A percentile compares a stretch with the other conserved stretches of the same genome.
These are phyloP conservation scores for Litchi chinensis DNA, from an alignment of 345 rosid genomes.

Conservation along the genomic window DNA sequence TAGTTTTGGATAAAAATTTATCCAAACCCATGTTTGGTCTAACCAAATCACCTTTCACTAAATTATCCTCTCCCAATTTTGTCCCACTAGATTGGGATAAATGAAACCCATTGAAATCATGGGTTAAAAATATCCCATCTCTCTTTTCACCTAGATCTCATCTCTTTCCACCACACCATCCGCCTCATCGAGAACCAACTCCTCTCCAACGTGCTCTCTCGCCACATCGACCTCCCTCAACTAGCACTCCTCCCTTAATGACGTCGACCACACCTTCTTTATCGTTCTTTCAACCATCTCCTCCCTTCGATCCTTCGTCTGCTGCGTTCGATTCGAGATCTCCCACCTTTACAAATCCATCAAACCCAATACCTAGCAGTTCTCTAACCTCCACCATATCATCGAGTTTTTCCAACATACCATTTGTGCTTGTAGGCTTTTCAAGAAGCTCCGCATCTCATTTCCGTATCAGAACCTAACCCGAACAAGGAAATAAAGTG, in stretches of 20 bases:
- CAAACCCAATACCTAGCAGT: constrained; percentile 65
- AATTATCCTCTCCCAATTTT: no score
- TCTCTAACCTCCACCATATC: constrained; percentile 71
- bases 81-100: no score
- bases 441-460: constrained; percentile 78
- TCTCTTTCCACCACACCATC: constrained; percentile 75
- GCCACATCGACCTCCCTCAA: constrained; percentile 79
- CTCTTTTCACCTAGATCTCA: no score
- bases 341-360: constrained; percentile 71
- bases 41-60: no score
- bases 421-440: constrained; percentile 69
- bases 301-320: constrained; percentile 77
- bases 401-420: constrained; percentile 76
- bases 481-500: constrained; percentile 43
- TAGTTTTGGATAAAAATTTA: no score
- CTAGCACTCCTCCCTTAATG: constrained; percentile 83
- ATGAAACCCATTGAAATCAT: no score
- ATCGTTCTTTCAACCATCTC: constrained; percentile 82
- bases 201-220: constrained; percentile 82
- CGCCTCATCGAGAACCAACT: constrained; percentile 90
- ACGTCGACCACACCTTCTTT: constrained; percentile 80
- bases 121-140: no score
- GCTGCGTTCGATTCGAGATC: constrained; percentile 79
- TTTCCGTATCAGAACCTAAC: constrained; percentile 47
- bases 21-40: no score